Percentiles rank a stretch among this genome's conserved stretches.
phyloP scores from a whole-genome alignment of 129 eudicot genomes.

The Flaveria trinervia region DNA sequence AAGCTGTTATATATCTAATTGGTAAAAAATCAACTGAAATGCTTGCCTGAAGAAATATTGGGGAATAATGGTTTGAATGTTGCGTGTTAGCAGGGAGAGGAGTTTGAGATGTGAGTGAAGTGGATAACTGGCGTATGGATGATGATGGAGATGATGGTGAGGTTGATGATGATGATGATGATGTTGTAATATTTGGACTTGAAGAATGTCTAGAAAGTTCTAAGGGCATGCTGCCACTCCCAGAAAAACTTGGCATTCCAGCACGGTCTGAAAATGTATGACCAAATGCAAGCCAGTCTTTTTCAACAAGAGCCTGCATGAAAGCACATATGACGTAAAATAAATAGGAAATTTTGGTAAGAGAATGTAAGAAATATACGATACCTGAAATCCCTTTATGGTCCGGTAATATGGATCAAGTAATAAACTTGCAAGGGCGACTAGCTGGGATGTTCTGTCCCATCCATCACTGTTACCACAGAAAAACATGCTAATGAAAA shows the following conservation, averaged over 20 bases:
- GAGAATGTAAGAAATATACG: neutral
- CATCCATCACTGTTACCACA: slow-evolving; percentile 87
- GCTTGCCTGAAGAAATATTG: slow-evolving; percentile 84
- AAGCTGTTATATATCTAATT: slow-evolving; percentile 3
- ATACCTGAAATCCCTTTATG: slow-evolving; percentile 92
- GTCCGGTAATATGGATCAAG: slow-evolving; percentile 99
- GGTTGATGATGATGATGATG: slow-evolving; percentile 58
- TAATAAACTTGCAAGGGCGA: slow-evolving; percentile 86
- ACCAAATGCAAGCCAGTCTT: slow-evolving; percentile 98
- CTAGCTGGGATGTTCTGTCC: slow-evolving; percentile 96
- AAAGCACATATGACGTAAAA: neutral
- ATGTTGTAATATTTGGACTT: slow-evolving; percentile 61
- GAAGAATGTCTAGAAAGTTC: slow-evolving; percentile 81
- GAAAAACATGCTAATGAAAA: neutral
- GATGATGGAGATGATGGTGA: slow-evolving; percentile 39
- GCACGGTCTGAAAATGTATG: slow-evolving; percentile 96
- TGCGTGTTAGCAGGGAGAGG: slow-evolving; percentile 67
- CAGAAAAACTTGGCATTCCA: slow-evolving; percentile 72
- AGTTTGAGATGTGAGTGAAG: slow-evolving; percentile 59
- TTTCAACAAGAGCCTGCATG: slow-evolving; percentile 92
- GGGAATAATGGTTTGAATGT: slow-evolving; percentile 61
- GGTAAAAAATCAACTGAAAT: neutral
- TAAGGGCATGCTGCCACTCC: slow-evolving; percentile 56
- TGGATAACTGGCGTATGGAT: slow-evolving; percentile 69
- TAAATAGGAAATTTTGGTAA: neutral